Evolutionary conservation across 768 basidiomycete genomes (phyloP), one percentile per base, ranked within the genome.

Genomic region (Tricholoma furcatifolium): DNA sequence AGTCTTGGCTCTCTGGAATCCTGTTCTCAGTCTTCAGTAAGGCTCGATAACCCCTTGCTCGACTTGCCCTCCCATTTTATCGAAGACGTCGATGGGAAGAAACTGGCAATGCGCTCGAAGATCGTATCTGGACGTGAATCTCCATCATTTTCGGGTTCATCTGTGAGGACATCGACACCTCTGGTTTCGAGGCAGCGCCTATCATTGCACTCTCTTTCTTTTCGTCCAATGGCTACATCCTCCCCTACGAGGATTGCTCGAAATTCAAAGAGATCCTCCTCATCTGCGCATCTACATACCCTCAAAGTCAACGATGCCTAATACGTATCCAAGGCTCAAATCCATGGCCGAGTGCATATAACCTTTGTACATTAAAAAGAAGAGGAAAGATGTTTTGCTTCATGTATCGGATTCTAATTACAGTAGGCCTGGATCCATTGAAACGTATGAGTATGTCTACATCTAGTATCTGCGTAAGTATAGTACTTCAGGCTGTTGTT

Each of bases 1-100:
- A 70, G 70, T 53, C 59, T 74, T 42, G 71, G 69, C 20, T 70
- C 70, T 1, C 63, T 71, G 12, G 67, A 64, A 15, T 59, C 57
- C 40, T 57, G 51, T 39, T 57, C 60, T 31, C 59, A 38, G 47
- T 15, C 30, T 36, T 31, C 35, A 30, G 47, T 40, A 39, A 17
- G 31, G 43, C 17, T 23, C 17, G 15, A 44, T 7, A 27, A 27
- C 27, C 38, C 30, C 41, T n/a, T 43, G 43, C 15, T 43, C n/a
- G n/a, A 27, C 39, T 15, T 43, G 39, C 39, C 39, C 36, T 24
- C 30, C 47, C 48, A 31, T 38, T 45, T 31, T 12, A 34, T 55
- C 17, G 32, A 30, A 15, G 43, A 44, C 20, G 17, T 32, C 9
- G 21, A 18, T 34, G 18, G 20, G 23, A 20, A 55, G 3, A 8